These are phyloP conservation scores for Volvox reticuliferus DNA, from an alignment of 139 green algal species.

Conservation along the genomic window DNA sequence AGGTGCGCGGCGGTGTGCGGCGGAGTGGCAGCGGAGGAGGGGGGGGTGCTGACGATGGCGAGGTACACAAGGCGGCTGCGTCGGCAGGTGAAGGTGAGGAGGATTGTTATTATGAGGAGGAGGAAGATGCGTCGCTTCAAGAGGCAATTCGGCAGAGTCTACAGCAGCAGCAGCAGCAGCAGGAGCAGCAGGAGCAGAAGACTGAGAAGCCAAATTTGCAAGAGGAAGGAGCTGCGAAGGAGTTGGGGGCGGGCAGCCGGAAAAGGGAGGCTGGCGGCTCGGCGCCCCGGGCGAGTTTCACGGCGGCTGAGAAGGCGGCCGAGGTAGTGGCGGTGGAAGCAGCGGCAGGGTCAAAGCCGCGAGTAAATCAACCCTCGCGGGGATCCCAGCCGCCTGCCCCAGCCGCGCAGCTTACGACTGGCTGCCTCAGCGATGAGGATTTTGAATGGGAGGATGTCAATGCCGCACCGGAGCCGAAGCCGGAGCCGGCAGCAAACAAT, in stretches of 20 bases:
- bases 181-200: not conserved
- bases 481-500: not conserved
- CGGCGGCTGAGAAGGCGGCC: too few species aligned
- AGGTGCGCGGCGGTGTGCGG: not conserved
- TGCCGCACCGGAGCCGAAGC: not conserved
- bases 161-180: not conserved
- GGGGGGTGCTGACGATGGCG: not conserved
- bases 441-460: conserved; percentile 59
- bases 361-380: too few species aligned
- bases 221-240: too few species aligned
- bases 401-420: too few species aligned
- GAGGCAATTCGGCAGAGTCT: conserved; percentile 75
- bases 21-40: conserved; percentile 16
- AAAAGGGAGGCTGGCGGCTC: too few species aligned
- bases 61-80: not conserved
- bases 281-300: too few species aligned
- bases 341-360: not conserved
- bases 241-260: too few species aligned
- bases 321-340: not conserved
- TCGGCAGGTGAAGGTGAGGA: not conserved
- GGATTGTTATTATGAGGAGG: conserved; percentile 48
- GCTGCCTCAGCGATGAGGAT: conserved; percentile 26
- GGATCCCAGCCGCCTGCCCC: too few species aligned
- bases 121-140: conserved; percentile 79
- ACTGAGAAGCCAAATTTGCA: not conserved